phyloP scores from a whole-genome alignment of 257 asterid species.

The Solanum habrochaites region DNA sequence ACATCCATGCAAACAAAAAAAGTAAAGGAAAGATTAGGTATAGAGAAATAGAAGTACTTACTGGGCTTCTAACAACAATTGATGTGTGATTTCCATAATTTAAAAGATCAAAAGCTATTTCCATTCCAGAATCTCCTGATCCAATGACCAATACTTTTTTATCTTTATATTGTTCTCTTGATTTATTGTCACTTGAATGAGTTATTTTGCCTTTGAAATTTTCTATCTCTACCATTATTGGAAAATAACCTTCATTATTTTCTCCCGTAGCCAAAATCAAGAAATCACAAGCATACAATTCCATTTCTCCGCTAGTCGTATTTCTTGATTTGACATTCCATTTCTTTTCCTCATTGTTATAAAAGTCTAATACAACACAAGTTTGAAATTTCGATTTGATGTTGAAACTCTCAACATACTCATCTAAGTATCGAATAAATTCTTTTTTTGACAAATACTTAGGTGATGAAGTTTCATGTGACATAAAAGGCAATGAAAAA shows the following conservation, averaged over 20 bases:
- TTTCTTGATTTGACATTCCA: conserved; percentile 23
- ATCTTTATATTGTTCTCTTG: conserved; percentile 4
- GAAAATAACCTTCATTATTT: conserved; percentile 28
- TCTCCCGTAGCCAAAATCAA: conserved; percentile 48
- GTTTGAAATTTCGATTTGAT: conserved; percentile 9
- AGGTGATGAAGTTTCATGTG: conserved; percentile 23
- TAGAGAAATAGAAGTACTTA: background rate
- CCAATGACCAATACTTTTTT: conserved; percentile 45
- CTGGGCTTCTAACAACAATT: conserved; percentile 35
- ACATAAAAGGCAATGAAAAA: conserved; percentile 33
- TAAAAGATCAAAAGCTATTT: conserved; percentile 41
- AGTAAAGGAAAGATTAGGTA: background rate
- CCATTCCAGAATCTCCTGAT: conserved; percentile 68
- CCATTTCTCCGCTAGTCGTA: background rate
- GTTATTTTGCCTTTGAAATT: conserved; percentile 24
- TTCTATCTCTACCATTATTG: conserved; percentile 13
- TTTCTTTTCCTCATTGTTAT: background rate
- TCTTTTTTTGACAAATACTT: conserved; percentile 22
- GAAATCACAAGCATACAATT: conserved; percentile 13
- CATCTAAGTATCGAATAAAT: conserved; percentile 16
- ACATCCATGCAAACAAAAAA: background rate
- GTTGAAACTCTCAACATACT: background rate
- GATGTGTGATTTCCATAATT: conserved; percentile 32
- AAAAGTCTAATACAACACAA: conserved; percentile 13
- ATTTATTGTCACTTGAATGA: conserved; percentile 26